Base-by-base conservation (phyloP, 2,329 filamentous ascomycete genomes). In the Allantophomopsis cytisporea region DNA sequence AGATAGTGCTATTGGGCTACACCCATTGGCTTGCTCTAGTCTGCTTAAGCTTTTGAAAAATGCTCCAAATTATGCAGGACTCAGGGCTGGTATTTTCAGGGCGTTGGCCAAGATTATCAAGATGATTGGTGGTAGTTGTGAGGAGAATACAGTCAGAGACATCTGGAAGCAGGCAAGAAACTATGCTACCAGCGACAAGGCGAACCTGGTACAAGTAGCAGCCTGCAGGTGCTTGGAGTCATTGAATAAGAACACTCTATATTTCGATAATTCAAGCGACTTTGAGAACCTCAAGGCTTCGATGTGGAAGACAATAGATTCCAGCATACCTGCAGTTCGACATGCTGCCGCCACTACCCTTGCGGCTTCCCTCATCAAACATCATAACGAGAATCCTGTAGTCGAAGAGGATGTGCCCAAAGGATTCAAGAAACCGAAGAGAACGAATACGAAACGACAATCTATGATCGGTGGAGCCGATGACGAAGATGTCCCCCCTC, bases 131-230 rank as follows among this genome's bases (percentile, higher is more conserved):
- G 68, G 69, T 5, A 86, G 84, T 43, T 69, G 89, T 51, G 91
- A 98, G 50, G 91, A 98, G 59, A 68, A 65, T 40, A 69, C 88
- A 31, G 83, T 83, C n/a, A 77, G 87, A 53, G 88, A 95, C 56
- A 75, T 93, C 13, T 96, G 87, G 86, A 98, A 95, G 60, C 83
- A 89, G 56, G 81, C 79, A 18, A 78, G 91, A 45, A 85, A 71
- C 58, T 72, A 82, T 49, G 82, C 82, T 20, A 70, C 77, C 0
- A 70, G 69, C 43, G 93, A 98, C 59, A 96, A 91, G 60, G 83
- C 86, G 4, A 69, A 77, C 2, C 69, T 94, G 28, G 87, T 89
- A 7, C 76, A 94, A 55, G 72, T 81, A 13, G 74, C 77, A 41
- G 83, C 85, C 7, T 93, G 83, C 52, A 77, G 77, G 47, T 93